A percentile compares a stretch with the other conserved stretches of the same genome.
Evolutionary conservation across 176 grass and related monocot species (phyloP).

Genomic region (Aegilops sharonensis): DNA sequence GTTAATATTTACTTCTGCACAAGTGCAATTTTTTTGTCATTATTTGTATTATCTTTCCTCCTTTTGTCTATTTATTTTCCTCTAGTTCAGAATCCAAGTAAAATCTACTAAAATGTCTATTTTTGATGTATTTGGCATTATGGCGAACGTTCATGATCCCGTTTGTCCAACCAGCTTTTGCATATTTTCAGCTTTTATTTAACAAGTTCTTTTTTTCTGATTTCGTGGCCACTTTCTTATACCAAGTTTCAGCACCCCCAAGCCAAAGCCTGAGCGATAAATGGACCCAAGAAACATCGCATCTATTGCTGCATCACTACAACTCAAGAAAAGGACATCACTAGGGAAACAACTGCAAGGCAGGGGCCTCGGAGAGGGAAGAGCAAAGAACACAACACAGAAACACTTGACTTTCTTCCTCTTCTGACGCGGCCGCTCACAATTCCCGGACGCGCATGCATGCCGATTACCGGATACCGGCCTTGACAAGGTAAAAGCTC

Average conservation of each 20-base stretch:
- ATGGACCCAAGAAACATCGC: not conserved
- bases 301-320: not conserved
- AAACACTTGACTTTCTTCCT: slow-evolving; percentile 22
- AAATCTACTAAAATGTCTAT: not conserved
- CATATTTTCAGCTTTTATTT: not conserved
- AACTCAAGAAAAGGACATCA: not conserved
- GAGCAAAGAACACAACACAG: not conserved
- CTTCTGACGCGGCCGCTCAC: slow-evolving; percentile 30
- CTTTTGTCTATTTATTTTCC: not conserved
- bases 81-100: not conserved
- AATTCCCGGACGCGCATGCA: slow-evolving; percentile 38
- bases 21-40: not conserved
- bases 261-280: not conserved
- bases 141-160: not conserved
- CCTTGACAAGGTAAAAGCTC: not conserved
- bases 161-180: not conserved
- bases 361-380: not conserved
- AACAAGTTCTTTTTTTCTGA: not conserved
- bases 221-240: not conserved
- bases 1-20: not conserved
- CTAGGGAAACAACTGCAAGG: slow-evolving; percentile 2
- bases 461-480: not conserved
- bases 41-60: not conserved
- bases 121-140: not conserved
- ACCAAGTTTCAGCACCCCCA: not conserved